Conservation (phyloP, 208 protist species). For the Acanthamoeba sp. region DNA sequence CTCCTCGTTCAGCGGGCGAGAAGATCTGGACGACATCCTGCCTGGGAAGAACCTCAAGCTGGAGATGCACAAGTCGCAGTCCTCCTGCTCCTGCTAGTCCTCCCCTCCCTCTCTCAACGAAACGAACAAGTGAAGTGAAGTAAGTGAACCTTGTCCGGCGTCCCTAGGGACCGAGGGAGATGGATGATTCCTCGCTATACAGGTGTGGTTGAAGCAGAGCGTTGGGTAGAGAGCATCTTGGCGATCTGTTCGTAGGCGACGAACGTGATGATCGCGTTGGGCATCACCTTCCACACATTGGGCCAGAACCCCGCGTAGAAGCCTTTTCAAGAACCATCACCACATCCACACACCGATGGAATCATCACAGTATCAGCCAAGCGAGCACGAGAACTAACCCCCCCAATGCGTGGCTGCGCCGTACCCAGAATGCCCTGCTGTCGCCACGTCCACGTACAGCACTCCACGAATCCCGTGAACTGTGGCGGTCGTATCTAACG, state of each 20-base stretch:
- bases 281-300: conserved; percentile 74
- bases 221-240: conserved; percentile 46
- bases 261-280: conserved; percentile 77
- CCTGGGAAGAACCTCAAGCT: conserved; percentile 1
- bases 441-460: neutral
- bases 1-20: neutral
- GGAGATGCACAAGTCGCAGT: neutral
- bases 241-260: conserved; percentile 79
- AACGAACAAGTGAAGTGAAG: too few relatives aligned
- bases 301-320: conserved; percentile 80
- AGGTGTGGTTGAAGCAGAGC: neutral
- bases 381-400: neutral
- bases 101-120: neutral
- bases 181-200: neutral
- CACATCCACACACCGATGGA: too few relatives aligned
- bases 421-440: conserved; percentile 68
- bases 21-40: conserved; percentile 3
- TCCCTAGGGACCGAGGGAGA: too few relatives aligned
- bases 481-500: conserved; percentile 27
- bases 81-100: neutral
- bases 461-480: neutral
- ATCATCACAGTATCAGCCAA: too few relatives aligned
- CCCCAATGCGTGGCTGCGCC: neutral
- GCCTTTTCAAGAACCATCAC: too few relatives aligned
- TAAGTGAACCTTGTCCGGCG: too few relatives aligned